Conservation (phyloP, 768 basidiomycete genomes). For the Trametes cingulata region DNA sequence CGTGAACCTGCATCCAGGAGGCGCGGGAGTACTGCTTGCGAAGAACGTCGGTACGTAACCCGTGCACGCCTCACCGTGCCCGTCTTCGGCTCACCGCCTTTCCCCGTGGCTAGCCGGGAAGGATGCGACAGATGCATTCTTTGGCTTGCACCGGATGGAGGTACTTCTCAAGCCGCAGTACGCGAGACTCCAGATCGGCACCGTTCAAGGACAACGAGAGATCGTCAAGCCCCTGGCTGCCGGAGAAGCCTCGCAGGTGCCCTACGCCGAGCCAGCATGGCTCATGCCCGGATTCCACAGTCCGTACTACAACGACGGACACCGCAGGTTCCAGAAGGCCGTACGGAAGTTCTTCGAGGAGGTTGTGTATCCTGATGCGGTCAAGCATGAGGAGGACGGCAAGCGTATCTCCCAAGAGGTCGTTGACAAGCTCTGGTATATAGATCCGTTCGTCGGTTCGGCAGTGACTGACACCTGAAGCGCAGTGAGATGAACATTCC, state of each 20-base stretch:
- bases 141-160: constrained; percentile 81
- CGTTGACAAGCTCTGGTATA: constrained; percentile 81
- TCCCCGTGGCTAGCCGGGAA: constrained; percentile 50
- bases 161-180: constrained; percentile 76
- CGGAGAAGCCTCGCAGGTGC: constrained; percentile 72
- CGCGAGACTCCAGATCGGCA: constrained; percentile 67
- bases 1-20: constrained; percentile 84
- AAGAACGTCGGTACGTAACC: constrained; percentile 57
- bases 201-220: constrained; percentile 56
- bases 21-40: constrained; percentile 70
- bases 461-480: background rate
- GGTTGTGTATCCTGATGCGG: constrained; percentile 73
- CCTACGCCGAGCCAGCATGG: constrained; percentile 89
- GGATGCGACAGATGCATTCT: constrained; percentile 81
- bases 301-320: constrained; percentile 78
- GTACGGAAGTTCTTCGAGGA: constrained; percentile 78
- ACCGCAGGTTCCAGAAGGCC: constrained; percentile 72
- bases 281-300: constrained; percentile 63
- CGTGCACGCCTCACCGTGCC: background rate
- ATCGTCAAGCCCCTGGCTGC: constrained; percentile 52
- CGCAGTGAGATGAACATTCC: constrained; percentile 73
- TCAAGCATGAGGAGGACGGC: constrained; percentile 80
- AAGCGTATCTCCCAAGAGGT: constrained; percentile 84
- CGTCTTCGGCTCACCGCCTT: background rate
- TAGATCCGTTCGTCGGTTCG: constrained; percentile 12